Evolutionary conservation across 176 grass and related monocot species (phyloP).

Genomic region (Oryza glumipatula): DNA sequence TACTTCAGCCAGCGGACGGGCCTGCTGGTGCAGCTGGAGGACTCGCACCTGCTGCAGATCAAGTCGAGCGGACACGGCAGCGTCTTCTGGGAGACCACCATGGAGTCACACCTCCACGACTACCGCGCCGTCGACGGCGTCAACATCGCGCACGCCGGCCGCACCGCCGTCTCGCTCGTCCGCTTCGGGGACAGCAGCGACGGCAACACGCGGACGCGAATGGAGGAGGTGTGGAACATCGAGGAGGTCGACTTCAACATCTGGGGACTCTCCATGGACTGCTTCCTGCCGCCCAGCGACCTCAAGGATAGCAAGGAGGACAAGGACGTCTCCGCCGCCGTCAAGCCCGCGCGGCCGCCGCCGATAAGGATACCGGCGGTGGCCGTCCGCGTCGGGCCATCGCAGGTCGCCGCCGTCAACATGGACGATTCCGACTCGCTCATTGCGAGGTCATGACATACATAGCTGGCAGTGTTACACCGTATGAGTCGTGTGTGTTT

Average conservation of each 20-base stretch:
- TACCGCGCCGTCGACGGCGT: conserved; percentile 90
- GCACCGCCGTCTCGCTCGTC: conserved; percentile 73
- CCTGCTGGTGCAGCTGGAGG: conserved; percentile 89
- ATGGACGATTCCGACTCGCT: conserved; percentile 56
- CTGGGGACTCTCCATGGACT: conserved; percentile 78
- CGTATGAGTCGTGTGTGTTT: neutral
- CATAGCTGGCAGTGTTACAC: neutral
- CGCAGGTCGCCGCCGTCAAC: conserved; percentile 77
- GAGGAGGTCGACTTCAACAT: conserved; percentile 99
- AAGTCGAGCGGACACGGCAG: conserved; percentile 49
- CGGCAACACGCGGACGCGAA: conserved; percentile 72
- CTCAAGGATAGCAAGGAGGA: conserved; percentile 65
- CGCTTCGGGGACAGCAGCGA: conserved; percentile 72
- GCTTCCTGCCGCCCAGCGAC: conserved; percentile 93
- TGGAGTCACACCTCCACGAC: conserved; percentile 82
- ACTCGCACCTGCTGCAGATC: conserved; percentile 95
- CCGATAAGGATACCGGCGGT: conserved; percentile 55
- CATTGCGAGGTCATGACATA: conserved; percentile 49
- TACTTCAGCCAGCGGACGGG: conserved; percentile 98
- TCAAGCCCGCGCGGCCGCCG: conserved; percentile 47
- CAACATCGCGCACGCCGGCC: conserved; percentile 86
- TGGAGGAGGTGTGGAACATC: conserved; percentile 88
- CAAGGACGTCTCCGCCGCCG: conserved; percentile 13
- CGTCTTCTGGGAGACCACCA: conserved; percentile 98
- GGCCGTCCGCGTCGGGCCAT: conserved; percentile 58